Base-by-base conservation (phyloP, 148 eudicot genomes). In the Linanthus parryae region DNA sequence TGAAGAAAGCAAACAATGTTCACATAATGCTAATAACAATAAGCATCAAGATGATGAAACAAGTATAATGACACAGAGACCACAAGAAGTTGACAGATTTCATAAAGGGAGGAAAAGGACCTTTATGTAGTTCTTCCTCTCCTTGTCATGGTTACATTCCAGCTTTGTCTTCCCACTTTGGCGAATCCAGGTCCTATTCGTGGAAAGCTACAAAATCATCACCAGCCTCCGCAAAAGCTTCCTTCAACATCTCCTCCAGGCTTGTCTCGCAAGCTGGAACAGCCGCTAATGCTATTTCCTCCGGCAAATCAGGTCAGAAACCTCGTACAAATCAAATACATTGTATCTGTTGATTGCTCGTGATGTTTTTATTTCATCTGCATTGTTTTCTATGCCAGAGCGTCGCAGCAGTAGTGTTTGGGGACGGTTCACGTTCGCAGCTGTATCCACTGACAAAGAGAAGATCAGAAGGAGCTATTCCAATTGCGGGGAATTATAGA, bases 371-470 rank as follows among this genome's bases (percentile, higher is more conserved):
- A 47, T 26, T 2, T 24, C 13, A 20, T 21, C 6, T 5, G 2
- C 38, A 23, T 31, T 14, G 0, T 8, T 50, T 44, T 34, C 22
- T 24, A 8, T 50, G 54, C 5, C 75, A 87, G 92, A 73, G 71
- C 59, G 96, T 84, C 52, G 94, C 96, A 39, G 86, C 96, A 21
- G 77, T 84, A 40, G 64, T 88, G 22, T 76, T 84, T 29, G 94
- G 89, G 29, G 82, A 88, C 31, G 84, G 83, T 14, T 66, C 82
- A 41, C 80, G 75, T 11, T 61, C 75, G 20, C 54, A 53, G 25
- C 74, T 88, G 14, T 76, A 75, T 50, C 89, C 96, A 15, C 54
- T 88, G 72, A 88, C 85, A 33, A 79, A 77, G 72, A 67, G 82
- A 61, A 70, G 96, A 68, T 74, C 94, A 19, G 82, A 82, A 31